Percentiles rank a stretch among this genome's conserved stretches.
These are phyloP conservation scores for Boletus barrowsii DNA, from an alignment of 768 basidiomycete genomes.

Conservation along the genomic window DNA sequence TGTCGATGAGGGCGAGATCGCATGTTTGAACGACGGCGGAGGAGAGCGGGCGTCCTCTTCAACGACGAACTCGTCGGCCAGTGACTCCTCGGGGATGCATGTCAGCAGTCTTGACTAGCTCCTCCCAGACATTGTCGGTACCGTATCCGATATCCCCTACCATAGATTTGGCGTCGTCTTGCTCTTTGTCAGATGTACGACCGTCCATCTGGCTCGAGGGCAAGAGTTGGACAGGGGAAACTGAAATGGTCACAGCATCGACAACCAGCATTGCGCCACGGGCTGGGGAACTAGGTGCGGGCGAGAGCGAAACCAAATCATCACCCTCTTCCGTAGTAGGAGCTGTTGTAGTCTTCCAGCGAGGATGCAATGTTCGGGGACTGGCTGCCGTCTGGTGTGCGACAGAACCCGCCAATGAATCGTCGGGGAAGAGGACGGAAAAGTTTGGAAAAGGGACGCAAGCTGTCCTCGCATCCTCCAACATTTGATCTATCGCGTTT, in stretches of 20 bases:
- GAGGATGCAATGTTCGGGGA: not conserved
- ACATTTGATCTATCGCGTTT: too few species aligned
- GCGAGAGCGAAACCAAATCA: not conserved
- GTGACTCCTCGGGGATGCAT: conserved; percentile 8
- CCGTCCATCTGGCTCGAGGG: not conserved
- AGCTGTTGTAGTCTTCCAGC: not conserved
- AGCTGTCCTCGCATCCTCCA: too few species aligned
- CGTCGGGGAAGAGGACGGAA: too few species aligned
- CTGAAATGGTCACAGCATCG: not conserved
- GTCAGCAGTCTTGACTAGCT: conserved; percentile 1
- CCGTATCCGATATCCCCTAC: not conserved
- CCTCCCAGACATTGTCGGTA: not conserved
- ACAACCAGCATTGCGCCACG: not conserved
- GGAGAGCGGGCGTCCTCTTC: not conserved
- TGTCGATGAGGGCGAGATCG: not conserved
- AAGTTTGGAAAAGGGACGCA: too few species aligned
- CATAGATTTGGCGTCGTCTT: not conserved
- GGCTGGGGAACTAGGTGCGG: not conserved
- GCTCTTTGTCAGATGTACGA: not conserved
- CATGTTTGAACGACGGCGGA: conserved; percentile 2
- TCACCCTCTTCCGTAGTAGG: not conserved
- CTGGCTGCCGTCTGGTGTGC: not conserved
- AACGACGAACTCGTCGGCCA: not conserved
- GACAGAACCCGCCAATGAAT: too few species aligned
- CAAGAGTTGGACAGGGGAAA: not conserved